These are phyloP conservation scores for Scheffersomyces lignosus DNA, from an alignment of 805 yeast species.

Conservation along the genomic window DNA sequence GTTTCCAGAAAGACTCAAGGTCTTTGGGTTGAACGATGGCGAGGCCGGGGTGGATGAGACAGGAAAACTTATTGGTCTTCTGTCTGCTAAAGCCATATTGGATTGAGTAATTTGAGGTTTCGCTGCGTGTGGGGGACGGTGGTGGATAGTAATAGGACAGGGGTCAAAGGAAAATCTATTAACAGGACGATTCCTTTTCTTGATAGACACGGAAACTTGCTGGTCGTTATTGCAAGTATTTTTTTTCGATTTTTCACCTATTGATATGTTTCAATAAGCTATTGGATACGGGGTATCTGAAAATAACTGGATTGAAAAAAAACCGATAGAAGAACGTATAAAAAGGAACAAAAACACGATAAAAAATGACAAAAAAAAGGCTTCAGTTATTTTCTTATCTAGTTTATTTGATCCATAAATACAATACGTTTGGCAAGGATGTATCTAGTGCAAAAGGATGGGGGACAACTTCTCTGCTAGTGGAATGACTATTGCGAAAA, in stretches of 20 bases:
- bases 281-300: conserved; percentile 1
- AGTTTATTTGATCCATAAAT: conserved; percentile 6
- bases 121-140: no score
- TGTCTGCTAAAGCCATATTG: conserved; percentile 63
- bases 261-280: no score
- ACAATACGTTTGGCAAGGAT: no score
- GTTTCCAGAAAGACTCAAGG: conserved; percentile 14
- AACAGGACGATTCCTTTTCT: background rate
- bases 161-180: background rate
- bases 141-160: conserved; percentile 1
- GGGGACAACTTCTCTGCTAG: no score
- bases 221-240: no score
- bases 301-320: conserved; percentile 5
- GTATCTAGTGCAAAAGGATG: no score
- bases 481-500: no score
- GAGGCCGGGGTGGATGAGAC: conserved; percentile 48
- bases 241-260: no score
- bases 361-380: conserved; percentile 2
- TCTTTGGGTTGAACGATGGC: conserved; percentile 39
- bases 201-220: no score
- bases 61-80: conserved; percentile 61
- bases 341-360: conserved; percentile 1
- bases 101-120: background rate
- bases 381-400: conserved; percentile 7
- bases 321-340: conserved; percentile 5